Base-by-base conservation (phyloP, 2,329 filamentous ascomycete genomes). In the Scedosporium dehoogii region DNA sequence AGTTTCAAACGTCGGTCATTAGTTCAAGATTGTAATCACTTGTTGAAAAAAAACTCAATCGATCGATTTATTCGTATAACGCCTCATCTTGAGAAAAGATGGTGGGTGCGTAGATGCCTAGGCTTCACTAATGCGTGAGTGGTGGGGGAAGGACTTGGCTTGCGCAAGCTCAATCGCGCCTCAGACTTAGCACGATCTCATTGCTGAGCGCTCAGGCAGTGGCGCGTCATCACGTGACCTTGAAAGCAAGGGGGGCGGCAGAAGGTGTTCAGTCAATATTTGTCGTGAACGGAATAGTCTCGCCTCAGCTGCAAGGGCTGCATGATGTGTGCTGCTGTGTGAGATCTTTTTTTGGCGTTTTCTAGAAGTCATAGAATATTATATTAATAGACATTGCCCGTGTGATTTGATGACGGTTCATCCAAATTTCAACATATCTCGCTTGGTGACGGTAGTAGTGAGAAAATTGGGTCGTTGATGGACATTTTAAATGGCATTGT, bases 271-370 rank as follows among this genome's bases (percentile, higher is more conserved):
- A 58, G 2, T 23, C 55, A 58, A 58, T 58, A 41, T 41, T 58
- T 12, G 55, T 18, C 55, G 16, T 38, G 55, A 41, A 33, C 1
- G 25, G 55, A 23, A 58, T 58, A 41, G 55, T 23, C 27, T 14
- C n/a, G 27, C 55, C 55, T 58, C 27, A 58, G 55, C 25, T 38
- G 55, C 55, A 58, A 33, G 55, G 55, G 25, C 55, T 58, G 55
- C 27, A 41, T 55, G 51, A 21, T 38, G 33, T 6, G 3, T 38
- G 33, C 33, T 55, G 9, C 21, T 55, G 51, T 55, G 51, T 23
- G 23, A 27, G 51, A 38, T 12, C 33, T 38, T 38, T 27, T n/a
- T 18, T 27, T 23, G 51, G 23, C 12, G 12, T 18, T 23, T 55
- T 55, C 51, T 55, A 55, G 51, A 55, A 55, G 51, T 55, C 5